Evolutionary conservation across 768 basidiomycete species (phyloP).

Genomic region (Lactarius trivialis): DNA sequence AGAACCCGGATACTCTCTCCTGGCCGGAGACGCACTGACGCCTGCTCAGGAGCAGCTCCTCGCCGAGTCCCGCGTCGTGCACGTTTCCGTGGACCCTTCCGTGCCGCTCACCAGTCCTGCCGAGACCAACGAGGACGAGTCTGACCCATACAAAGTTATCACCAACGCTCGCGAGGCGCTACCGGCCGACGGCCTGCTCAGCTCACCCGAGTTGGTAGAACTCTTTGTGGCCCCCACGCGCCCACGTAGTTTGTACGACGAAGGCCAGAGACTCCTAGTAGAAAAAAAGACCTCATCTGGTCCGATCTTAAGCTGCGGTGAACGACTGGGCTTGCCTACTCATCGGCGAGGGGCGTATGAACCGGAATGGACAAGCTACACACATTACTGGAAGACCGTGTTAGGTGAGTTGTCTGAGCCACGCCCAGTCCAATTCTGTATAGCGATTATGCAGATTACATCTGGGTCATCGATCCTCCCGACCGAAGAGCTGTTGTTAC

Average conservation of each 20-base stretch:
- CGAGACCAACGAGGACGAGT: constrained; percentile 37
- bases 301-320: constrained; percentile 37
- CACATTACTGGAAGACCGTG: constrained; percentile 78
- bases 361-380: constrained; percentile 85
- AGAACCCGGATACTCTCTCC: constrained; percentile 76
- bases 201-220: constrained; percentile 45
- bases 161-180: constrained; percentile 61
- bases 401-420: constrained; percentile 45
- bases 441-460: constrained; percentile 59
- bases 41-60: constrained; percentile 48
- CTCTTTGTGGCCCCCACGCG: constrained; percentile 37
- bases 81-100: constrained; percentile 61
- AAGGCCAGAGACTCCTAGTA: constrained; percentile 32
- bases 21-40: constrained; percentile 56
- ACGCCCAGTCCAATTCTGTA: neutral
- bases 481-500: constrained; percentile 33
- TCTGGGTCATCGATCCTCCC: constrained; percentile 61
- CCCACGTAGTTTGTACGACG: constrained; percentile 66
- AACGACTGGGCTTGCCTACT: constrained; percentile 36
- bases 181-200: constrained; percentile 63
- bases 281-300: neutral
- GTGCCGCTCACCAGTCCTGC: constrained; percentile 30
- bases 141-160: constrained; percentile 65
- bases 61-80: constrained; percentile 61
- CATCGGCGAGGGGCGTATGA: constrained; percentile 54